Base-by-base conservation (phyloP, 2,329 filamentous ascomycete genomes). In the Zymoseptoria ardabiliae region DNA sequence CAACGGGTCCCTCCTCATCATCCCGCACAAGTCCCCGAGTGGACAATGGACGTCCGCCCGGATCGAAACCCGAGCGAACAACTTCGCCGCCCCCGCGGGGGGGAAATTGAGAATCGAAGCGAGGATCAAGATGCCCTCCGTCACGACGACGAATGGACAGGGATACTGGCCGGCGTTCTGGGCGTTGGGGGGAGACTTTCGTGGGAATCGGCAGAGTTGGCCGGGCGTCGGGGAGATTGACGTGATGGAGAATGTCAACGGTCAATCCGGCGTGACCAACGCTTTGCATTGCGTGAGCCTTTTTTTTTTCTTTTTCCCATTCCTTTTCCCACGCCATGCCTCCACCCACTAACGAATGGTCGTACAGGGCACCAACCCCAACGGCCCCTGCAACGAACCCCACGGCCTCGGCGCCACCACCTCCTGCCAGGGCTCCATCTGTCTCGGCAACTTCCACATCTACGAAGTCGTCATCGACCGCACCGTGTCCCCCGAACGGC, bases 1-100 rank as follows among this genome's bases (percentile, higher is more conserved):
- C 7, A 61, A 69, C 11, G 69, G 72, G 11, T 74, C 71, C 5
- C 73, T 81, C 10, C 66, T 67, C 48, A 79, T 79, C 55, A 73
- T 71, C 0, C 71, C 72, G 6, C 58, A 70, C 53, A 69, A 69
- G 25, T 61, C 59, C 30, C 67, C 65, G 54, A 61, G 57, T n/a
- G 62, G 65, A 52, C 53, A 57, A 9, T 67, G 63, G 63, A 65
- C 61, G 11, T 59, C 59, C 28, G 64, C 62, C 20, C 65, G 66
- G 9, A 52, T 70, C 22, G 66, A 70, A 53, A 69, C 63, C 2
- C 55, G 49, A 41, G 55, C 48, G 9, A 60, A 48, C 21, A 61
- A 65, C 60, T 70, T 69, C 59, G 50, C 57, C 50, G 65, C 66
- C 1, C 66, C 66, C 28, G 64, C 59, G 9, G 67, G 66, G 2